Base-by-base conservation (phyloP, 768 basidiomycete genomes). In the Hydnum rufescens region DNA sequence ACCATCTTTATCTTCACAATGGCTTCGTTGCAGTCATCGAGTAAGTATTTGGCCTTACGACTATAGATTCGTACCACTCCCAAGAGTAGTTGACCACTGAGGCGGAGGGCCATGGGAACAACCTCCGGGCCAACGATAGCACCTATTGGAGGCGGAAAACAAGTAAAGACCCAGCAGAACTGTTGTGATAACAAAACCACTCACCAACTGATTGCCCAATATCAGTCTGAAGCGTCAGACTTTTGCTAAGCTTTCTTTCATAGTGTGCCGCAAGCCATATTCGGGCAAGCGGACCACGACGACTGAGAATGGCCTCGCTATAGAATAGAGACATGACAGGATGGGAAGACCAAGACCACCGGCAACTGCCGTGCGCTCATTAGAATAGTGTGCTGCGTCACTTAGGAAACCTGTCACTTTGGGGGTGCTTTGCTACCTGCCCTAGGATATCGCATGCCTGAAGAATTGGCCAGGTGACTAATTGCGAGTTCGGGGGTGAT, bases 251-350 rank as follows among this genome's bases (percentile, higher is more conserved):
- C 70, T 96, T 96, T 61, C 88, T 78, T 67, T 96, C 90, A 80
- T 93, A 90, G 72, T 96, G 93, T 1, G 95, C 93, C 39, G 93
- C 92, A 51, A 99, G 81, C 95, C 95, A 99, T 71, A 99, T 89
- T 69, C 82, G 87, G 32, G 89, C 93, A 34, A 99, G 71, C 3
- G 93, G 87, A 42, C 93, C 92, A 53, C 88, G 81, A 60, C 89
- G 82, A 44, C 88, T 87, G 58, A 95, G 74, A 65, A 97, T 88
- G 32, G 87, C 80, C 64, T 95, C 89, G 49, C 88, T 89, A 64
- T 87, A 92, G 65, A 90, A 90, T 86, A 62, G 16, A 18, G 49
- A 47, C 44, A 47, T 47, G n/a, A n/a, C n/a, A n/a, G n/a, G n/a
- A n/a, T n/a, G n/a, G n/a, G n/a, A n/a, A n/a, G n/a, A n/a, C n/a